phyloP scores from a whole-genome alignment of 345 rosid species.

The Psidium friedrichsthalianum region DNA sequence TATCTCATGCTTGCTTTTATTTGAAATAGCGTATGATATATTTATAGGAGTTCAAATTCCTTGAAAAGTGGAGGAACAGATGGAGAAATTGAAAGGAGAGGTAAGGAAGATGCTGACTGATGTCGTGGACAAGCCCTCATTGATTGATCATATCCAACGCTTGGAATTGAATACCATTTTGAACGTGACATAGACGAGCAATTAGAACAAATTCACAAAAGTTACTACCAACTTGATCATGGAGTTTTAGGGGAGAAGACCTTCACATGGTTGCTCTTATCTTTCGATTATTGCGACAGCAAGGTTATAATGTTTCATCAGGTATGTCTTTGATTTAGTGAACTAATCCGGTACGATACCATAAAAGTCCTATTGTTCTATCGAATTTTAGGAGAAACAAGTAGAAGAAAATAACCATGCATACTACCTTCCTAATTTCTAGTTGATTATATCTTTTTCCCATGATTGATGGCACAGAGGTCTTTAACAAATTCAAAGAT shows the following conservation, averaged over 20 bases:
- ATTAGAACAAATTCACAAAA: background rate
- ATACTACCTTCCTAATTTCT: background rate
- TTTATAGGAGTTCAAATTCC: background rate
- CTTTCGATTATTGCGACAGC: background rate
- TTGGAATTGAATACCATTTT: background rate
- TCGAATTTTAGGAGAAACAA: background rate
- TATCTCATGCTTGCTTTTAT: background rate
- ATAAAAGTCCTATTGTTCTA: background rate
- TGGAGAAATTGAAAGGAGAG: conserved; percentile 4
- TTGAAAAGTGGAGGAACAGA: background rate
- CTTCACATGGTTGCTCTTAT: background rate
- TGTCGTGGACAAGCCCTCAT: background rate
- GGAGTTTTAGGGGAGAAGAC: background rate
- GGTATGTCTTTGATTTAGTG: background rate
- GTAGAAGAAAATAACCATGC: background rate
- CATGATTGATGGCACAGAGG: conserved; percentile 5
- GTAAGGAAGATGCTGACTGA: conserved; percentile 9
- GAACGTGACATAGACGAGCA: background rate
- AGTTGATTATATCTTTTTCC: background rate
- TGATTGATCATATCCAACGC: background rate
- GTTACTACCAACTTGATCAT: background rate
- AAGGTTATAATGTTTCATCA: background rate
- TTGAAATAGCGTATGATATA: background rate
- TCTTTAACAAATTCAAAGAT: conserved; percentile 14
- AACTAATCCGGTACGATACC: background rate